A percentile compares a stretch with the other conserved stretches of the same genome.
Evolutionary conservation across 345 rosid species (phyloP).

Genomic region (Camelina laxa): DNA sequence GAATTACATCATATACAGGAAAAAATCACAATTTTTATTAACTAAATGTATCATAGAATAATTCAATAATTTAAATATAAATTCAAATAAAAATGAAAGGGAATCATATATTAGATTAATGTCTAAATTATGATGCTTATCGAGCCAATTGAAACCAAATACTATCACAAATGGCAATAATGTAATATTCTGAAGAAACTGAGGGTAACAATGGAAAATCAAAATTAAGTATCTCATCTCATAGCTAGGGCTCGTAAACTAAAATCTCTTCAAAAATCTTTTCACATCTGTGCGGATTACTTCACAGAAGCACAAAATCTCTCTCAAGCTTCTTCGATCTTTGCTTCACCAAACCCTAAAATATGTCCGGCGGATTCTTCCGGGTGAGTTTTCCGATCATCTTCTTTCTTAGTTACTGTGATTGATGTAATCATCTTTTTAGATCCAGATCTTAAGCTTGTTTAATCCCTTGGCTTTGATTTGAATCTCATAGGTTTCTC

Average conservation of each 20-base stretch:
- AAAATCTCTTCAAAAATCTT: constrained; percentile 29
- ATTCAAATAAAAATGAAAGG: too few relatives aligned
- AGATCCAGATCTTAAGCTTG: constrained; percentile 43
- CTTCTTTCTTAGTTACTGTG: too few relatives aligned
- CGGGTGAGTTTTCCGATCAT: constrained; percentile 50
- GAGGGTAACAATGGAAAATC: constrained; percentile 22
- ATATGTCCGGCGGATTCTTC: constrained; percentile 84
- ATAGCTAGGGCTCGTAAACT: constrained; percentile 36
- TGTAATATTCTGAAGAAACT: background rate
- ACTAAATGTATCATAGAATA: too few relatives aligned
- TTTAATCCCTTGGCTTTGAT: background rate
- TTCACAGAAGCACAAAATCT: background rate
- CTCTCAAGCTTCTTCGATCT: constrained; percentile 19
- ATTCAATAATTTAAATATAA: too few relatives aligned
- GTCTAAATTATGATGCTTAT: too few relatives aligned
- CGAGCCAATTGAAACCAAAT: too few relatives aligned
- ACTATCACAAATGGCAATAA: constrained; percentile 1
- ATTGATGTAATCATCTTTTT: background rate
- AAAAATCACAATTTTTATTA: too few relatives aligned
- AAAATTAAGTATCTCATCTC: background rate
- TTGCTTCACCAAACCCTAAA: constrained; percentile 44
- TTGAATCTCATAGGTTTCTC: background rate
- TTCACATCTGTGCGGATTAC: background rate
- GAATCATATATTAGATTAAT: too few relatives aligned
- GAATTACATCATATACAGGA: too few relatives aligned